Conservation (phyloP, 2,329 filamentous ascomycete species). For the Apiospora rasikravindrae region DNA sequence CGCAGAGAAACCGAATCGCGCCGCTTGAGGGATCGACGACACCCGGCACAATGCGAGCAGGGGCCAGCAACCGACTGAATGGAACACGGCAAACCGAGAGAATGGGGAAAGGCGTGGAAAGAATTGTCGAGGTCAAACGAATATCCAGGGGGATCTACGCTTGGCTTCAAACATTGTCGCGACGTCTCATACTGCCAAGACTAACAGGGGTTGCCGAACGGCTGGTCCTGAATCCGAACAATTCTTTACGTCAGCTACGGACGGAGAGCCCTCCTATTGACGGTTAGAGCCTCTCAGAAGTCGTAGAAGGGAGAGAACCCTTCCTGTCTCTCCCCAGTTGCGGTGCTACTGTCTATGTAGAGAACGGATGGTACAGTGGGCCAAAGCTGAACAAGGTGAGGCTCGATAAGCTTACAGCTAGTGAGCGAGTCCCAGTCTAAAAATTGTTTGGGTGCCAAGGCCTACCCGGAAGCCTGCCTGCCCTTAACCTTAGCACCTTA, state of each 20-base stretch:
- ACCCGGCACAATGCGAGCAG: background rate
- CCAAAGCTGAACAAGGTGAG: conserved; percentile 1
- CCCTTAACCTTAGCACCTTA: too few relatives aligned
- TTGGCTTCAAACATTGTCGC: conserved; percentile 19
- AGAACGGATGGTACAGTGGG: background rate
- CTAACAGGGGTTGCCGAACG: background rate
- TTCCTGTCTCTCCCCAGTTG: background rate
- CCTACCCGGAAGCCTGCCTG: background rate
- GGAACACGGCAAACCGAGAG: background rate
- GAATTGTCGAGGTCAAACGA: conserved; percentile 16
- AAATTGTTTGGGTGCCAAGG: background rate
- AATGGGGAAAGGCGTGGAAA: conserved; percentile 11
- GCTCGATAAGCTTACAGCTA: conserved; percentile 3
- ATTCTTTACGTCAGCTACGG: background rate
- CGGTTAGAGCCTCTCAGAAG: background rate
- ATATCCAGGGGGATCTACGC: conserved; percentile 13
- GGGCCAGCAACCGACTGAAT: conserved; percentile 2
- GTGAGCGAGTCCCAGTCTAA: background rate
- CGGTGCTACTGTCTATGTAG: background rate
- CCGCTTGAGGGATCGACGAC: background rate
- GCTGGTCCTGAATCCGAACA: conserved; percentile 9
- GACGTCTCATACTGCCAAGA: conserved; percentile 18
- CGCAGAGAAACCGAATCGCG: background rate
- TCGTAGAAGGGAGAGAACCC: background rate
- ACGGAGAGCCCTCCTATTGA: background rate